Conservation (phyloP, 139 green algal genomes). For the Chlorella ohadii region DNA sequence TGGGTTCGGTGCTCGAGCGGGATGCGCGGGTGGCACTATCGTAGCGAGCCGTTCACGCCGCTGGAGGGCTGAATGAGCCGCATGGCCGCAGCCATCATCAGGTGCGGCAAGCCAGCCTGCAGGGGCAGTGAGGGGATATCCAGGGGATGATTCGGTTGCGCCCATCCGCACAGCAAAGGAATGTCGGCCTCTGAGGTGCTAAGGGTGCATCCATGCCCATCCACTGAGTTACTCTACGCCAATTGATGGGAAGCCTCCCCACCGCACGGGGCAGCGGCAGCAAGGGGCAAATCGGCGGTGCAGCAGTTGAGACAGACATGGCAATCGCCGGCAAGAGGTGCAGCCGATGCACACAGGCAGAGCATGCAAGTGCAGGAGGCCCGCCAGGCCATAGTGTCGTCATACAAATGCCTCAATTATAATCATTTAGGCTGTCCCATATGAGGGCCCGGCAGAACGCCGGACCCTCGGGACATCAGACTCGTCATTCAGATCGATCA, state of each 20-base stretch:
- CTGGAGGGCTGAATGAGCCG: too few relatives aligned
- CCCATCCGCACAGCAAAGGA: constrained; percentile 28
- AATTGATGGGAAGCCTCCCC: constrained; percentile 36
- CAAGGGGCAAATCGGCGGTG: constrained; percentile 31
- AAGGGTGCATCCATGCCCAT: constrained; percentile 29
- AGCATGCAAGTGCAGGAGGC: neutral
- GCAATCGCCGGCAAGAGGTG: neutral
- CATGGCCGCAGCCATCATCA: too few relatives aligned
- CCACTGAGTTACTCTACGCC: constrained; percentile 11
- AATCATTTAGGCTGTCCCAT: neutral
- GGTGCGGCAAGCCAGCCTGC: too few relatives aligned
- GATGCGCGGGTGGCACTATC: too few relatives aligned
- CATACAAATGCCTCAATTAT: constrained; percentile 37
- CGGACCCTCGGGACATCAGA: neutral
- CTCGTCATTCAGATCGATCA: constrained; percentile 27
- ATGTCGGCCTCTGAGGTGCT: constrained; percentile 12
- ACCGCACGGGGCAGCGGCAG: constrained; percentile 21
- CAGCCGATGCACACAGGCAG: neutral
- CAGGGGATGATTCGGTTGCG: constrained; percentile 21
- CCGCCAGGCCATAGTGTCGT: neutral
- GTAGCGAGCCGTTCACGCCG: too few relatives aligned
- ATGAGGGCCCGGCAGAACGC: constrained; percentile 12
- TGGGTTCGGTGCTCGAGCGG: too few relatives aligned
- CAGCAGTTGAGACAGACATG: neutral
- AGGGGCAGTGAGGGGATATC: neutral